Evolutionary conservation across 148 eudicot species (phyloP).

Genomic region (Vaccinium darrowii): DNA sequence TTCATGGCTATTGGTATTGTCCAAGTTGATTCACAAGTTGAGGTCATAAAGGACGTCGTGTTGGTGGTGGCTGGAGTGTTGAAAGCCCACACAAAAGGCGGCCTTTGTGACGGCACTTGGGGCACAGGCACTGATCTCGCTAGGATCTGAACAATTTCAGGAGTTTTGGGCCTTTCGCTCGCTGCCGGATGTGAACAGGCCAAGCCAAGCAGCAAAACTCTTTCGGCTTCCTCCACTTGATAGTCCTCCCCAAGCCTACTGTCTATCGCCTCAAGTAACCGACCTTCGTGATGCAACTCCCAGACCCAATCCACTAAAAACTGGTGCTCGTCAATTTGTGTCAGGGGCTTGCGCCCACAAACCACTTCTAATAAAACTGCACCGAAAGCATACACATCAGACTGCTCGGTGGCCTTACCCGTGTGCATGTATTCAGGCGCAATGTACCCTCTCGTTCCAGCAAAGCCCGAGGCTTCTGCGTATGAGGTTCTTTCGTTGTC

Average conservation of each 20-base stretch:
- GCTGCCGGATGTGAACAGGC: constrained; percentile 77
- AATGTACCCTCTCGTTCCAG: constrained; percentile 80
- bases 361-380: constrained; percentile 56
- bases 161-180: constrained; percentile 55
- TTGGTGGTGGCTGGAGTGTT: constrained; percentile 15
- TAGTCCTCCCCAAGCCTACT: constrained; percentile 44
- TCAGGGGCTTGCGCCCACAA: constrained; percentile 60
- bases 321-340: constrained; percentile 44
- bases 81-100: constrained; percentile 75
- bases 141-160: constrained; percentile 50
- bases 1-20: too few species aligned
- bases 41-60: background rate
- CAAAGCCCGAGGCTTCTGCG: constrained; percentile 67
- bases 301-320: constrained; percentile 79
- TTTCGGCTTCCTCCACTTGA: constrained; percentile 52
- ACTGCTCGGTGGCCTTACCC: constrained; percentile 64
- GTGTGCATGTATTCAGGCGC: constrained; percentile 92
- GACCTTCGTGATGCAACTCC: constrained; percentile 67
- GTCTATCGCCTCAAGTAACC: constrained; percentile 54
- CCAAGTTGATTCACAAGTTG: background rate
- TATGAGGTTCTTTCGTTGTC: constrained; percentile 66
- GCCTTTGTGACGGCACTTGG: constrained; percentile 62
- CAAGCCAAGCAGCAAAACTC: constrained; percentile 60
- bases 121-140: constrained; percentile 53
- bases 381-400: constrained; percentile 30